Evolutionary conservation across 257 asterid species (phyloP).

Genomic region (Gynochthodes officinalis): DNA sequence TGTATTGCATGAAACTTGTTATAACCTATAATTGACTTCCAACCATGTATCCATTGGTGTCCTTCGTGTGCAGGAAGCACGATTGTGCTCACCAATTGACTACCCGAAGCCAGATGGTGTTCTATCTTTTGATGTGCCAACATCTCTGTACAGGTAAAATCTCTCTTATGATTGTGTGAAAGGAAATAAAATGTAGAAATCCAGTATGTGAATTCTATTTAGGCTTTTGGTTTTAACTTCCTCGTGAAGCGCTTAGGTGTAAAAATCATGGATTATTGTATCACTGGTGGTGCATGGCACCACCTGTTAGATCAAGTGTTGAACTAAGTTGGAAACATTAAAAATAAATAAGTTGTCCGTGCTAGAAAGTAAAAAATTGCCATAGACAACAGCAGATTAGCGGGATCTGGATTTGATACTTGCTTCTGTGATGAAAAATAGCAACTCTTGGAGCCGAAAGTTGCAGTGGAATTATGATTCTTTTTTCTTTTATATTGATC

Average conservation of each 20-base stretch:
- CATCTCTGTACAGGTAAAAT: conserved; percentile 77
- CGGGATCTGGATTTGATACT: background rate
- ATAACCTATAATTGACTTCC: background rate
- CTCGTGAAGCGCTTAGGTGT: background rate
- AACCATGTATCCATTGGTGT: conserved; percentile 17
- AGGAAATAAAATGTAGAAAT: background rate
- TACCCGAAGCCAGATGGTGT: conserved; percentile 92
- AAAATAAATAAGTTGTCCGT: background rate
- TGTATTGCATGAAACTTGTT: background rate
- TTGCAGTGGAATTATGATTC: background rate
- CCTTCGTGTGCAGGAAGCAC: conserved; percentile 63
- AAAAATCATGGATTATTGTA: background rate
- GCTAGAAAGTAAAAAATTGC: background rate
- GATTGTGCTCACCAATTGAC: conserved; percentile 47
- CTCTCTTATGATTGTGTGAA: conserved; percentile 10
- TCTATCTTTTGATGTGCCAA: conserved; percentile 77
- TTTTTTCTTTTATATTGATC: no score
- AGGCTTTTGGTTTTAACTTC: background rate
- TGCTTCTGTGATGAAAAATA: background rate
- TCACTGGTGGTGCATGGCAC: background rate
- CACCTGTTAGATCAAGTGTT: no score
- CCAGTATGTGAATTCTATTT: no score
- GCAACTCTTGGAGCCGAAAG: background rate
- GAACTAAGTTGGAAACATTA: background rate
- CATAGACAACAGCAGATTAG: background rate